phyloP scores from a whole-genome alignment of 768 basidiomycete genomes.

The Podaxis sp. region DNA sequence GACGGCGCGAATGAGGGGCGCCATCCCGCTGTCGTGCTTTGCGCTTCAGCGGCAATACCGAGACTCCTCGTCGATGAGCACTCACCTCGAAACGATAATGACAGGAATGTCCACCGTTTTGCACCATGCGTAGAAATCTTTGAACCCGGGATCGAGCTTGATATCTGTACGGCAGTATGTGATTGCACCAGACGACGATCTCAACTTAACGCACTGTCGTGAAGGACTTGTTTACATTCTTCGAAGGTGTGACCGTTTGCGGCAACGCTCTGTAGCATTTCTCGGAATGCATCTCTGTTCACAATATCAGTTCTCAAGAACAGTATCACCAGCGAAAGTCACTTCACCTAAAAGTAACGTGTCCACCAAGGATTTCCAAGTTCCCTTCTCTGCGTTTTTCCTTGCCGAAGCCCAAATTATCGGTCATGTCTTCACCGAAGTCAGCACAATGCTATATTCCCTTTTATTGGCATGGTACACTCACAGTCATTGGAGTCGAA shows the following conservation, averaged over 20 bases:
- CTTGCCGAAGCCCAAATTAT: conserved; percentile 84
- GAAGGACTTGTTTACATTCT: conserved; percentile 78
- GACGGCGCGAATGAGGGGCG: conserved; percentile 88
- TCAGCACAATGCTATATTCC: not conserved
- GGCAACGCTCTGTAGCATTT: conserved; percentile 81
- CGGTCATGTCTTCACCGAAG: conserved; percentile 67
- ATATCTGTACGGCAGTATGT: conserved; percentile 55
- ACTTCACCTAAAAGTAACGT: conserved; percentile 65
- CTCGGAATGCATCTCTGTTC: conserved; percentile 79
- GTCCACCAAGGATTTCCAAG: conserved; percentile 65
- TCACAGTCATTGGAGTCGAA: conserved; percentile 91
- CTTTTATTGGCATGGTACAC: conserved; percentile 19
- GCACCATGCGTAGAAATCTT: conserved; percentile 84
- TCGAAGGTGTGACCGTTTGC: conserved; percentile 78
- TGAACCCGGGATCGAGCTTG: conserved; percentile 85
- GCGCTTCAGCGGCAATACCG: not conserved
- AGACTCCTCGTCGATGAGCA: conserved; percentile 1
- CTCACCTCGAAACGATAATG: conserved; percentile 88
- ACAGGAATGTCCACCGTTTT: conserved; percentile 79
- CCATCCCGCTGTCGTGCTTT: conserved; percentile 71
- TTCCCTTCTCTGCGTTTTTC: conserved; percentile 75
- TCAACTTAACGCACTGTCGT: conserved; percentile 50
- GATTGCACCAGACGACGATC: not conserved
- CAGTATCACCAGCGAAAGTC: conserved; percentile 12
- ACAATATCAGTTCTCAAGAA: not conserved